These are phyloP conservation scores for Casuarina equisetifolia DNA, from an alignment of 306 rosid genomes.

Conservation along the genomic window DNA sequence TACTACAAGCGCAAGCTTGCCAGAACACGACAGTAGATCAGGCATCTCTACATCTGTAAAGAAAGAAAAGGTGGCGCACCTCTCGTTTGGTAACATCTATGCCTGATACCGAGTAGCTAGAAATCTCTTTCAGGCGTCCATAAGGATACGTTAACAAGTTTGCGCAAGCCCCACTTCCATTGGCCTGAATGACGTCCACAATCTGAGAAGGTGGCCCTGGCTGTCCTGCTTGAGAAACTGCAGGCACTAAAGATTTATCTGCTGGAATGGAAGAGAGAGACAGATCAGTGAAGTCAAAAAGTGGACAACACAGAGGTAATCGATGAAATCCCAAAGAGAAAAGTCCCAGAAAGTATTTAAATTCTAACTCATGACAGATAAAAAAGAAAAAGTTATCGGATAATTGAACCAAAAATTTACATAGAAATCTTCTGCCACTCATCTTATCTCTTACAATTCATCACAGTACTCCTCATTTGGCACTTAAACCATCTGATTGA, in stretches of 20 bases:
- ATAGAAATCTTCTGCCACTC: no score
- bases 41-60: background rate
- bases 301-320: slow-evolving; percentile 6
- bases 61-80: slow-evolving; percentile 39
- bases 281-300: background rate
- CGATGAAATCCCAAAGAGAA: background rate
- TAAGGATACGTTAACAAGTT: slow-evolving; percentile 49
- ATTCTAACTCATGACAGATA: no score
- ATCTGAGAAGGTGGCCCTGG: slow-evolving; percentile 34
- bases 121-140: slow-evolving; percentile 59
- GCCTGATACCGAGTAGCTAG: slow-evolving; percentile 59
- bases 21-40: background rate
- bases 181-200: slow-evolving; percentile 22
- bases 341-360: background rate
- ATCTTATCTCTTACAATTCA: no score
- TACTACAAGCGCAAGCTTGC: background rate
- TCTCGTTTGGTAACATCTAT: slow-evolving; percentile 79
- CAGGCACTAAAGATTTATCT: slow-evolving; percentile 30
- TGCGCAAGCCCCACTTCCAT: slow-evolving; percentile 36
- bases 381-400: no score
- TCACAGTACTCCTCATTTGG: background rate
- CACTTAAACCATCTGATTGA: background rate
- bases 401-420: no score
- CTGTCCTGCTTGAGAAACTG: slow-evolving; percentile 46
- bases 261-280: background rate